A percentile compares a stretch with the other conserved stretches of the same genome.
These are phyloP conservation scores for Fusarium sp. DNA, from an alignment of 2,329 filamentous ascomycete genomes.

Conservation along the genomic window DNA sequence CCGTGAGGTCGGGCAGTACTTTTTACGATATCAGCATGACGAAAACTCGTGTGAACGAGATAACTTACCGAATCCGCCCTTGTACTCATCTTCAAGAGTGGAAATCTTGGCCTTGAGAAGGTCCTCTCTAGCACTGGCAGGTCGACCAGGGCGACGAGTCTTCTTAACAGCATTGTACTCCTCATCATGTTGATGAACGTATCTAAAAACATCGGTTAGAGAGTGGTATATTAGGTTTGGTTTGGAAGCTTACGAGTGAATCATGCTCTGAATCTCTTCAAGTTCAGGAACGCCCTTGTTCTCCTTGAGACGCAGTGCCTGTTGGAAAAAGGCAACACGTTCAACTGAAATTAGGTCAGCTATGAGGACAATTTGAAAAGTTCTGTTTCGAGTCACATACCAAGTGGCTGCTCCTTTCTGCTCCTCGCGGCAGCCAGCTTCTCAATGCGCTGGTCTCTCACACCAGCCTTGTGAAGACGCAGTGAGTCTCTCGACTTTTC, in stretches of 20 bases:
- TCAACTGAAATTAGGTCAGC: conserved; percentile 45
- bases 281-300: conserved; percentile 61
- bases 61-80: conserved; percentile 77
- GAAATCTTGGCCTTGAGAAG: conserved; percentile 75
- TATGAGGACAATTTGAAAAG: too few species aligned
- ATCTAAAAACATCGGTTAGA: conserved; percentile 52
- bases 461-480: conserved; percentile 77
- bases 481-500: conserved; percentile 88
- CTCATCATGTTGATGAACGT: conserved; percentile 73
- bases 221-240: background rate
- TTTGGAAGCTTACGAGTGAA: conserved; percentile 61
- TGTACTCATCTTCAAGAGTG: conserved; percentile 78
- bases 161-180: conserved; percentile 72
- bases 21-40: conserved; percentile 21
- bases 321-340: conserved; percentile 70
- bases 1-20: conserved; percentile 78
- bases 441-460: conserved; percentile 82
- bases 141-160: conserved; percentile 77
- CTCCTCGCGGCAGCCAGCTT: conserved; percentile 72
- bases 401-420: conserved; percentile 76
- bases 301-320: conserved; percentile 60
- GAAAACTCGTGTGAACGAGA: background rate
- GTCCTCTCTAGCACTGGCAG: conserved; percentile 78
- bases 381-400: conserved; percentile 56
- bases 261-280: conserved; percentile 66